Conservation (phyloP, 257 asterid genomes). For the Solanum piurae region DNA sequence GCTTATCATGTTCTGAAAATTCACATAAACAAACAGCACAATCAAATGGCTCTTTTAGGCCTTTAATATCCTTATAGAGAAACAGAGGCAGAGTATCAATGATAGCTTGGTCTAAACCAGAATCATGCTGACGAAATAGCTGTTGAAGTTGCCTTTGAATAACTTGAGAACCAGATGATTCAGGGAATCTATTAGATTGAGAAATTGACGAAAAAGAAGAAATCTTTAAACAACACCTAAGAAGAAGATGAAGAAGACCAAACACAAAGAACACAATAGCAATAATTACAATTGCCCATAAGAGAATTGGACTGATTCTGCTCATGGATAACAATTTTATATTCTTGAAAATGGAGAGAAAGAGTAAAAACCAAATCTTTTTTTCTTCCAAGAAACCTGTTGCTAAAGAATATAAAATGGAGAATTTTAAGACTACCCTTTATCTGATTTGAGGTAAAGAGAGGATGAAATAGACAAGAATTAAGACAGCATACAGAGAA, state of each 20-base stretch:
- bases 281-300: slow-evolving; percentile 32
- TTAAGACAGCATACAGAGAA: slow-evolving; percentile 4
- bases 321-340: slow-evolving; percentile 23
- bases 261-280: slow-evolving; percentile 42
- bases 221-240: slow-evolving; percentile 27
- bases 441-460: background rate
- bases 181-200: slow-evolving; percentile 31
- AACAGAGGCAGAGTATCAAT: slow-evolving; percentile 83
- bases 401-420: background rate
- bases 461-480: background rate
- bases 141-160: slow-evolving; percentile 67
- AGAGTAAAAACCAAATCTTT: background rate
- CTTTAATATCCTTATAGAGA: slow-evolving; percentile 61
- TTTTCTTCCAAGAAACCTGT: slow-evolving; percentile 6
- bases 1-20: slow-evolving; percentile 57
- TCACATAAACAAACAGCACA: slow-evolving; percentile 94
- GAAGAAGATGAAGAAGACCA: slow-evolving; percentile 41
- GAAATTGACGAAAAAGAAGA: slow-evolving; percentile 42
- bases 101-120: slow-evolving; percentile 77
- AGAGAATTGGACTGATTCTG: slow-evolving; percentile 32
- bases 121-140: slow-evolving; percentile 79
- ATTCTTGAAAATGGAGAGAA: background rate
- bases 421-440: background rate
- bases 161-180: slow-evolving; percentile 26
- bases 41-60: slow-evolving; percentile 80